These are phyloP conservation scores for Podila epicladia DNA, from an alignment of 192 early-diverging fungal species.

Conservation along the genomic window DNA sequence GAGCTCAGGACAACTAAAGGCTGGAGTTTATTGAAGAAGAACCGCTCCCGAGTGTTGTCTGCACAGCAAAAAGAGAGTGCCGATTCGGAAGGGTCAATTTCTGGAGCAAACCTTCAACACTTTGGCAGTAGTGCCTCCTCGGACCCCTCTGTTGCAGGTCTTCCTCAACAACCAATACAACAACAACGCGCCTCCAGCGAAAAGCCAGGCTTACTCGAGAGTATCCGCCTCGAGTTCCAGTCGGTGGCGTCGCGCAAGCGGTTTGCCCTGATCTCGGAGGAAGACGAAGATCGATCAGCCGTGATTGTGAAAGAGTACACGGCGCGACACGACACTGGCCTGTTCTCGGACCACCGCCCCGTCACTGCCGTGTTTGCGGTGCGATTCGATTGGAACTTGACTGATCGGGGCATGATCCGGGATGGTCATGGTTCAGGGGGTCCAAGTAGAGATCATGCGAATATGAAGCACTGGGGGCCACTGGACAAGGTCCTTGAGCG, in stretches of 20 bases:
- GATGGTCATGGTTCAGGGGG: background rate
- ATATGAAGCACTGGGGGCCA: conserved; percentile 18
- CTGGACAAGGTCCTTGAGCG: conserved; percentile 31
- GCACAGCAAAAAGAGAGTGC: background rate
- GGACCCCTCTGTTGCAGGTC: too few species aligned
- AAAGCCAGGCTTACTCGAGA: background rate
- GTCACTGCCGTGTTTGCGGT: conserved; percentile 62
- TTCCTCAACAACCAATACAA: background rate
- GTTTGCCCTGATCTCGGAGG: conserved; percentile 12
- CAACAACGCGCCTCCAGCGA: background rate
- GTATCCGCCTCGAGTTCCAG: background rate
- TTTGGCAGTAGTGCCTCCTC: too few species aligned
- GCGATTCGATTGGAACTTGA: conserved; percentile 57
- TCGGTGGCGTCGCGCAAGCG: background rate
- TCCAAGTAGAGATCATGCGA: background rate
- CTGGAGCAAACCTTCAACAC: background rate
- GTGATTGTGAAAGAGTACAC: conserved; percentile 47
- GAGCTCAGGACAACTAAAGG: background rate
- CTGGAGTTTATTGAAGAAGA: conserved; percentile 36
- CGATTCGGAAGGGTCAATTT: background rate
- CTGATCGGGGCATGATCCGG: conserved; percentile 13
- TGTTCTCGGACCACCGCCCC: conserved; percentile 61
- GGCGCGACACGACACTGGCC: conserved; percentile 50
- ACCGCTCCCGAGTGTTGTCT: background rate
- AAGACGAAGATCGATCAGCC: conserved; percentile 32